These are phyloP conservation scores for Curvularia spicifera DNA, from an alignment of 2,329 filamentous ascomycete genomes.

Conservation along the genomic window DNA sequence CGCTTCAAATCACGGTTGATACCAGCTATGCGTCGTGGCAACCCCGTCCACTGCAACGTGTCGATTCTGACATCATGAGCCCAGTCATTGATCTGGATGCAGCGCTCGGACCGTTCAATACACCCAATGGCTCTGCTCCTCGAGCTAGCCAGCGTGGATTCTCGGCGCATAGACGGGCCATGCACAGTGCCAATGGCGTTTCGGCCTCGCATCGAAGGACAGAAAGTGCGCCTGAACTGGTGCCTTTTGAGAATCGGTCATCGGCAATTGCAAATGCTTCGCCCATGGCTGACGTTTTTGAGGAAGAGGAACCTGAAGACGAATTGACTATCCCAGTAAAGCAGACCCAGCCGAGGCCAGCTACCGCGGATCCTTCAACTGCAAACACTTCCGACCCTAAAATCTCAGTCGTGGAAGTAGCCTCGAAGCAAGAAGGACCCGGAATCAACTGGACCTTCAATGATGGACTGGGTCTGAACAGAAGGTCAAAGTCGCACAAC, in stretches of 20 bases:
- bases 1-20: conserved; percentile 37
- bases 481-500: conserved; percentile 20
- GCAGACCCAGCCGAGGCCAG: conserved; percentile 17
- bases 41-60: conserved; percentile 48
- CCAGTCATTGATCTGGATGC: conserved; percentile 94
- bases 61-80: conserved; percentile 67
- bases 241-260: conserved; percentile 69
- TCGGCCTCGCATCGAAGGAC: conserved; percentile 79
- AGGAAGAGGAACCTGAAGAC: conserved; percentile 76
- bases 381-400: conserved; percentile 49
- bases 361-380: conserved; percentile 41
- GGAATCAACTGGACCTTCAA: conserved; percentile 54
- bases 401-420: conserved; percentile 56
- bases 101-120: conserved; percentile 90
- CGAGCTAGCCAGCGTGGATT: conserved; percentile 53
- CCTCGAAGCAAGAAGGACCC: conserved; percentile 48
- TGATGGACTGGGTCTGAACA: conserved; percentile 48
- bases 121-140: conserved; percentile 72
- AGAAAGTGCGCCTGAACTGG: conserved; percentile 80
- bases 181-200: conserved; percentile 79
- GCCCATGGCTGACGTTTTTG: conserved; percentile 85
- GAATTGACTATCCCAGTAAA: conserved; percentile 42
- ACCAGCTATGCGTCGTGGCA: conserved; percentile 49
- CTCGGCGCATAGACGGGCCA: conserved; percentile 63
- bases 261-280: conserved; percentile 65